Conservation (phyloP, 768 basidiomycete genomes). For the Psilocybe subaeruginosa region DNA sequence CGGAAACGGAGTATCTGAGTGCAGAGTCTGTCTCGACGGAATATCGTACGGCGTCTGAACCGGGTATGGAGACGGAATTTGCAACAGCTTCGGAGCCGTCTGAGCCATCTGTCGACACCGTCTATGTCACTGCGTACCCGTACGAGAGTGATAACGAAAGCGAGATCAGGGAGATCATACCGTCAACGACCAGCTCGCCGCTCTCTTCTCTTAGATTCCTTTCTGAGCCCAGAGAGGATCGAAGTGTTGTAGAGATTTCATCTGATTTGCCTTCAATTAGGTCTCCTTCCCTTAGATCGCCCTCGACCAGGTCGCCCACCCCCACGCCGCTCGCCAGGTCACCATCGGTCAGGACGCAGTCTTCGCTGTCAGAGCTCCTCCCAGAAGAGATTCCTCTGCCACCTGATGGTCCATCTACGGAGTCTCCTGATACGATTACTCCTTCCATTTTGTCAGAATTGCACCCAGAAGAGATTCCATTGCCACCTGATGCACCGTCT, state of each 20-base stretch:
- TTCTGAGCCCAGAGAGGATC: slow-evolving; percentile 27
- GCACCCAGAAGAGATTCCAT: slow-evolving; percentile 41
- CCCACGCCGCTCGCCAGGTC: not conserved
- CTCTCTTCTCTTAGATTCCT: slow-evolving; percentile 32
- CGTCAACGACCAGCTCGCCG: slow-evolving; percentile 47
- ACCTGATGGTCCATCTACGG: slow-evolving; percentile 20
- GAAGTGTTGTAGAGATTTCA: slow-evolving; percentile 27
- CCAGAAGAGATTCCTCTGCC: slow-evolving; percentile 29
- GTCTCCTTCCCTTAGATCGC: slow-evolving; percentile 28
- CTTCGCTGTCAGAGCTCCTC: slow-evolving; percentile 16
- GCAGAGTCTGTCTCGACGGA: slow-evolving; percentile 39
- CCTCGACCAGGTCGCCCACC: not conserved
- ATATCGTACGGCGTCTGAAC: slow-evolving; percentile 52
- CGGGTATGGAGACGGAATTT: slow-evolving; percentile 29
- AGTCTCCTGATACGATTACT: slow-evolving; percentile 14
- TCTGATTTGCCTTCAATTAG: slow-evolving; percentile 32
- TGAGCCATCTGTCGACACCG: slow-evolving; percentile 31
- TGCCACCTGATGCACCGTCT: slow-evolving; percentile 29
- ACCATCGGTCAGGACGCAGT: slow-evolving; percentile 32
- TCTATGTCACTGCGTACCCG: slow-evolving; percentile 51
- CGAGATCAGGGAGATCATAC: slow-evolving; percentile 32
- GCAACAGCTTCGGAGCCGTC: slow-evolving; percentile 37
- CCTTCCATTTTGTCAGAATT: slow-evolving; percentile 23
- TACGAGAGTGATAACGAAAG: slow-evolving; percentile 39
- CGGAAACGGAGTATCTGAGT: slow-evolving; percentile 44